These are phyloP conservation scores for Scutellaria galericulata DNA, from an alignment of 257 asterid genomes.

Conservation along the genomic window DNA sequence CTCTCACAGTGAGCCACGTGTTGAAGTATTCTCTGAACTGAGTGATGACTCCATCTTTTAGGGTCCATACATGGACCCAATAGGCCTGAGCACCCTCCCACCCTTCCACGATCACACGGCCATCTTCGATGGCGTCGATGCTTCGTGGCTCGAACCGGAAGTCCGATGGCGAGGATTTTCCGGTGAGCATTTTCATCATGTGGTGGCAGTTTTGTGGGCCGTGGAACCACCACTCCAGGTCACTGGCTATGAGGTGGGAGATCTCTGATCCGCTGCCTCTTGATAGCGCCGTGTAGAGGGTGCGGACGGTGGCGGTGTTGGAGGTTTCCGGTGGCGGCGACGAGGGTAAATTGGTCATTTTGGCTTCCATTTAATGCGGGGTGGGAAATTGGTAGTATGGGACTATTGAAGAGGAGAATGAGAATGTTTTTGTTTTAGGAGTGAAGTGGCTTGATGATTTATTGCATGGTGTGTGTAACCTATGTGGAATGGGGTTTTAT, in stretches of 20 bases:
- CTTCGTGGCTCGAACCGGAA: conserved; percentile 74
- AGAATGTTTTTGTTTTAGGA: background rate
- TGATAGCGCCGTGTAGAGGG: conserved; percentile 64
- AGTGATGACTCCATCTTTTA: conserved; percentile 68
- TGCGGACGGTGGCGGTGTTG: conserved; percentile 51
- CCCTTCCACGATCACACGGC: conserved; percentile 76
- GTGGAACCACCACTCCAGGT: conserved; percentile 97
- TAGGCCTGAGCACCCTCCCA: conserved; percentile 84
- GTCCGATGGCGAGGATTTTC: conserved; percentile 48
- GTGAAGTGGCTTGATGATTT: conserved; percentile 1
- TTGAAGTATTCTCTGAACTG: conserved; percentile 91
- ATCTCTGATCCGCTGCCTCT: conserved; percentile 49
- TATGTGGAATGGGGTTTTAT: conserved; percentile 26
- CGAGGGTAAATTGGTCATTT: conserved; percentile 3
- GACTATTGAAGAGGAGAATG: conserved; percentile 16
- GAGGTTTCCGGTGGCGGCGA: conserved; percentile 29
- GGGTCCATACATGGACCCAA: conserved; percentile 95
- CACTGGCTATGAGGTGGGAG: conserved; percentile 47
- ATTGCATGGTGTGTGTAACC: conserved; percentile 25
- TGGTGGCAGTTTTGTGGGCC: conserved; percentile 91
- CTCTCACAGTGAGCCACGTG: conserved; percentile 87
- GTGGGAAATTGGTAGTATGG: background rate
- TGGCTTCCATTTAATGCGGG: conserved; percentile 37
- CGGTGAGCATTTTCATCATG: conserved; percentile 93
- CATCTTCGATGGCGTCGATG: conserved; percentile 67